Evolutionary conservation across 176 grass and related monocot genomes (phyloP), one percentile per base, ranked within the genome.

Genomic region (Raddia guianensis): DNA sequence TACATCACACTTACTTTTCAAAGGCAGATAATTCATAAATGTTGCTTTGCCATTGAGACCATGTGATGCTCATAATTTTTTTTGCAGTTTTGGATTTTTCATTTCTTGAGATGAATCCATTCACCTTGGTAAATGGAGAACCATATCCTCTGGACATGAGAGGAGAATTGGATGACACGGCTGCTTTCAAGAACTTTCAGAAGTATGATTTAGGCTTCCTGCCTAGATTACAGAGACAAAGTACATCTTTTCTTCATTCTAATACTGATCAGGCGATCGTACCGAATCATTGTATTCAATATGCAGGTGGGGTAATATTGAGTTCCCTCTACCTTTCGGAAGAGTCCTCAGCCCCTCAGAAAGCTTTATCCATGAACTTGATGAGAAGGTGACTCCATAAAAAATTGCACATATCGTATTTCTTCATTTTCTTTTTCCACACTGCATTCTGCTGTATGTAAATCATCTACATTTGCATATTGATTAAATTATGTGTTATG

Each of bases 81-180:
- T 66, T n/a, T 5, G 52, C 91, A 98, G 96, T 95, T 83, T 90
- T 99, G 90, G 96, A 99, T 82, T 99, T 95, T 88, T 89, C 86
- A 67, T 98, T 98, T 86, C 88, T 95, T 63, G 95, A 98, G 88
- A 98, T 98, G 92, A 99, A 99, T 71, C 93, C 92, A 40, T 99
- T 99, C 82, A 93, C 92, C 58, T 78, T 99, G 72, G 86, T 95
- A 46, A 95, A 99, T 74, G 96, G 90, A 45, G 86, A 95, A 59
- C 90, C 96, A 10, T 99, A 99, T 81, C 96, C 96, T 70, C 70
- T 99, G 53, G 96, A 99, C 78, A 99, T 99, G 92, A 90, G 96
- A 89, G 96, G 96, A 70, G 96, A 99, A 84, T 68, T 99, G 15
- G 96, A 99, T 76, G 92, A 99, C 89, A 99, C 96, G 43, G 96